Percentiles rank a stretch among this genome's conserved stretches.
These are phyloP conservation scores for Blastocystis sp. DNA, from an alignment of 352 stramenopile genomes.

Conservation along the genomic window DNA sequence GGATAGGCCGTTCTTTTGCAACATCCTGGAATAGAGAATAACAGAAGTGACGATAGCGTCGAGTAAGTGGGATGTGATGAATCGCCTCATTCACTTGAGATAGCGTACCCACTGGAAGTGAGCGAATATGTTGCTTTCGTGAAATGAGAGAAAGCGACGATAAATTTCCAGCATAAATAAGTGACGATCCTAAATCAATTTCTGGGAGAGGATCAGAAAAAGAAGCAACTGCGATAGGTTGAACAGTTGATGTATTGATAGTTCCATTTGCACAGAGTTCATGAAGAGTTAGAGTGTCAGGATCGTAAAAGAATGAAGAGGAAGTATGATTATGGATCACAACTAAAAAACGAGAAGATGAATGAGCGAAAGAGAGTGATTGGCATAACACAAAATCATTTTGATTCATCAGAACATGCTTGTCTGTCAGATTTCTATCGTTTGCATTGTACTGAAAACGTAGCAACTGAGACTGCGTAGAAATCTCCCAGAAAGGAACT, in stretches of 20 bases:
- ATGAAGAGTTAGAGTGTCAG: not conserved
- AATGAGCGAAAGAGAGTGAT: not conserved
- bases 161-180: not conserved
- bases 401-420: not conserved
- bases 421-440: not conserved
- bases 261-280: not conserved
- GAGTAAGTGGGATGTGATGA: not conserved
- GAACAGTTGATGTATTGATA: not conserved
- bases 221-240: not conserved
- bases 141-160: not conserved
- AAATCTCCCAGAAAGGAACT: not conserved
- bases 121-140: not conserved
- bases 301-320: not conserved
- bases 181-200: not conserved
- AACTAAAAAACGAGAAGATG: not conserved
- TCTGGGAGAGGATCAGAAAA: not conserved
- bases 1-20: not conserved
- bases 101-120: not conserved
- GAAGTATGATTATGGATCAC: not conserved
- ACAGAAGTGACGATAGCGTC: not conserved
- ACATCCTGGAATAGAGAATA: not conserved
- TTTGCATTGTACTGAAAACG: constrained; percentile 5
- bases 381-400: not conserved
- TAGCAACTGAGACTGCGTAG: not conserved
- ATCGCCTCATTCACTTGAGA: not conserved